Base-by-base conservation (phyloP, 768 basidiomycete genomes). In the Cystobasidium ongulense region DNA sequence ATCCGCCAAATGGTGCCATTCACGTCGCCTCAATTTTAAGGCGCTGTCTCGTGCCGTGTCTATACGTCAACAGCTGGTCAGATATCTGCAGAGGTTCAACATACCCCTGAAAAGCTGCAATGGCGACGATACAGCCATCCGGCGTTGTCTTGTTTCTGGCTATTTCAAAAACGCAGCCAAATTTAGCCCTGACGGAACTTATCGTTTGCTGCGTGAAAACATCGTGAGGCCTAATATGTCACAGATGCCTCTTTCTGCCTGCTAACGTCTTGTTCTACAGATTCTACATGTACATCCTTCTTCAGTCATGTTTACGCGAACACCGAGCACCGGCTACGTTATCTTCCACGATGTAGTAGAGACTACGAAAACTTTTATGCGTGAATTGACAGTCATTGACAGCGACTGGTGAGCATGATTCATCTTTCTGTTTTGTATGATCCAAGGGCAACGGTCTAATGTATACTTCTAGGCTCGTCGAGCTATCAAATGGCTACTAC, bases 161-260 rank as follows among this genome's bases (percentile, higher is more conserved):
- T 96, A 96, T 80, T 94, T 93, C 87, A 86, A 90, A 68, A 96
- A 98, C 77, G 91, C 90, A 4, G 96, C 95, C 0, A 85, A 89
- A 63, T 92, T 92, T 88, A 84, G 87, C 76, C 89, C 89, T 13
- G 96, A 98, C 80, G 95, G 95, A 5, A 96, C 93, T 31, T 98
- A 94, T 81, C 85, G 89, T 21, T 90, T 89, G 52, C 88, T 97
- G 11, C 84, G 90, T 79, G 95, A 92, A 71, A 88, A 90, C 76
- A 87, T 87, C 78, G 95, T 90, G 75, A 78, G 87, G 54, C 81
- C 31, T 15, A 27, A 23, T 61, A 33, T 63, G 23, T 27, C 57
- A 18, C 18, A 21, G 46, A 36, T 2, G 43, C n/a, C 43, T 46
- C 43, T 46, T 7, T 35, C 15, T 59, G 54, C 46, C 66, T 27